Percentiles rank a stretch among this genome's conserved stretches.
These are phyloP conservation scores for Conringia planisiliqua DNA, from an alignment of 345 rosid species.

Conservation along the genomic window DNA sequence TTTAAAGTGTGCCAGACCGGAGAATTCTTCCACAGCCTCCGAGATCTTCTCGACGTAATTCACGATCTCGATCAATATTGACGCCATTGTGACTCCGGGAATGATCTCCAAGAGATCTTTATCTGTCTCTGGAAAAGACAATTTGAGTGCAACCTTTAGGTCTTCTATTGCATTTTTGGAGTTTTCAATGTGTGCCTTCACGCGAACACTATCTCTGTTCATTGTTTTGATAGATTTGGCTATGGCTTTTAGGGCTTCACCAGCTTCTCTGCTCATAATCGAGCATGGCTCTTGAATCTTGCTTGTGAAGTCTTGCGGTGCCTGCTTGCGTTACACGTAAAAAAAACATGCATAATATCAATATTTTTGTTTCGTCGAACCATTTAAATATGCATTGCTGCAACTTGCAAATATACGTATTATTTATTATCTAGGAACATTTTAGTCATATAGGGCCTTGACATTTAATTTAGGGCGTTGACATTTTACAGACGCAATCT, in stretches of 20 bases:
- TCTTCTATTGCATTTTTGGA: slow-evolving; percentile 48
- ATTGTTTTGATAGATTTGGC: slow-evolving; percentile 55
- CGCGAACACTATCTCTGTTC: slow-evolving; percentile 36
- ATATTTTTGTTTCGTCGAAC: neutral
- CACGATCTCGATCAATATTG: slow-evolving; percentile 50
- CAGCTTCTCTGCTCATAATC: slow-evolving; percentile 43
- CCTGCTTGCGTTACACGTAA: slow-evolving; percentile 38
- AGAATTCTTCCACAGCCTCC: slow-evolving; percentile 50
- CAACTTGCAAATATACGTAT: neutral
- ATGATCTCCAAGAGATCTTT: slow-evolving; percentile 44
- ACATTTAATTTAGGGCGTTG: neutral
- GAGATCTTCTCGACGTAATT: slow-evolving; percentile 47
- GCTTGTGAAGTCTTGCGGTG: slow-evolving; percentile 40
- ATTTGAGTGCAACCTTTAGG: slow-evolving; percentile 43
- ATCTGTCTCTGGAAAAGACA: slow-evolving; percentile 26
- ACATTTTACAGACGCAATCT: neutral
- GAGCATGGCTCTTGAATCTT: slow-evolving; percentile 47
- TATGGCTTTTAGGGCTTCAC: slow-evolving; percentile 55
- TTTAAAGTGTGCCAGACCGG: slow-evolving; percentile 54
- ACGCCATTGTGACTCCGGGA: slow-evolving; percentile 58
- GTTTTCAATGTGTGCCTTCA: slow-evolving; percentile 42
- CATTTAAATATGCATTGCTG: neutral
- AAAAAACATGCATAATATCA: neutral
- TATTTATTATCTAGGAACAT: neutral
- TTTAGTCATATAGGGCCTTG: neutral